Evolutionary conservation across 345 rosid species (phyloP).

Genomic region (Gynandropsis gynandra): DNA sequence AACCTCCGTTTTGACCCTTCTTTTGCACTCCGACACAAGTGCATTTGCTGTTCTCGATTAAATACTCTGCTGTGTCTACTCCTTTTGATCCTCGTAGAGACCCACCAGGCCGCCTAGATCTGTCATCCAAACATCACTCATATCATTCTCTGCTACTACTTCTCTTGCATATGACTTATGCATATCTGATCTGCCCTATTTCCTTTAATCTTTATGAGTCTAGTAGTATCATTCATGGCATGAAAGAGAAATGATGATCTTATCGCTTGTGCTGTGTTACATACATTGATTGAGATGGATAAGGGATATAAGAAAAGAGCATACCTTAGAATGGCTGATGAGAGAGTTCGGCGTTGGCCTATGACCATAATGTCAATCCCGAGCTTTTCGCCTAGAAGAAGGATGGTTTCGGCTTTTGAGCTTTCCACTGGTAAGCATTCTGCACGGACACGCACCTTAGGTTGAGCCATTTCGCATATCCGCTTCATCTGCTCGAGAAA

Average conservation of each 20-base stretch:
- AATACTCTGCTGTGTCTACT: conserved; percentile 66
- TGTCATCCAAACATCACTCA: conserved; percentile 15
- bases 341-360: conserved; percentile 65
- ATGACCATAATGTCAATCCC: conserved; percentile 56
- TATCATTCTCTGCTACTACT: neutral
- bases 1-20: conserved; percentile 79
- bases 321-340: conserved; percentile 60
- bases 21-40: conserved; percentile 77
- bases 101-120: conserved; percentile 43
- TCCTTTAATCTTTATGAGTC: no score
- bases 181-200: no score
- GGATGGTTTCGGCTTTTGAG: conserved; percentile 50
- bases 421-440: conserved; percentile 37
- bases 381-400: conserved; percentile 37
- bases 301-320: neutral
- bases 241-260: no score
- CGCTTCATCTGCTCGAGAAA: conserved; percentile 69
- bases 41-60: conserved; percentile 76
- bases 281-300: neutral
- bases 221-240: no score
- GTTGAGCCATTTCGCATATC: conserved; percentile 51
- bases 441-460: conserved; percentile 37
- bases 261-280: no score
- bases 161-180: neutral
- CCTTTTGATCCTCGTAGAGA: conserved; percentile 39